Conservation (phyloP, 1,284 basidiomycete genomes). For the Trichosporon faecale region DNA sequence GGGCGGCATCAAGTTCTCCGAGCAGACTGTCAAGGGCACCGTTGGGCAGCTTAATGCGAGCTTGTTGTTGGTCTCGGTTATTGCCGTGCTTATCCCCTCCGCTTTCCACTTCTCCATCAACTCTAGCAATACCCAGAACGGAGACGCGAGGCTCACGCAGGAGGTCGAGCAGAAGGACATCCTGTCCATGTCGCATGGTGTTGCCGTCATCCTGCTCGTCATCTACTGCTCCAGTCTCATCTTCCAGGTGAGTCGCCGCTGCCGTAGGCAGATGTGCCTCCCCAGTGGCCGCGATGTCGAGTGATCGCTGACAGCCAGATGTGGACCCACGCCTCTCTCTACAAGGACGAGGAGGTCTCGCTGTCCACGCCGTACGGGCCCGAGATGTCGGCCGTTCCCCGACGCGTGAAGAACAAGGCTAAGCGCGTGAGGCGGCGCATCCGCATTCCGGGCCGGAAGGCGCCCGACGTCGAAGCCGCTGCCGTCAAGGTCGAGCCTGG, state of each 20-base stretch:
- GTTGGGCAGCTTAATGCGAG: constrained; percentile 55
- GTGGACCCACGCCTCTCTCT: constrained; percentile 74
- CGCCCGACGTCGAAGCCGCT: neutral
- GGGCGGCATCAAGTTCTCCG: constrained; percentile 51
- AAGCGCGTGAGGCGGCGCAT: neutral
- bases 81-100: constrained; percentile 54
- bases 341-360: constrained; percentile 50
- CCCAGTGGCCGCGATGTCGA: too few relatives aligned
- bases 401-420: constrained; percentile 25
- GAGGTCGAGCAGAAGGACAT: constrained; percentile 58
- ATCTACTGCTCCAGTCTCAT: constrained; percentile 67
- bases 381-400: constrained; percentile 32
- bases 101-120: constrained; percentile 55
- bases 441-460: neutral
- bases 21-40: constrained; percentile 51
- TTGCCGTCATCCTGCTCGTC: constrained; percentile 74
- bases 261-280: too few relatives aligned
- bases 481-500: neutral
- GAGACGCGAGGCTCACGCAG: constrained; percentile 17
- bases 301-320: constrained; percentile 58
- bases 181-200: constrained; percentile 71
- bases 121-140: constrained; percentile 30
- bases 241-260: constrained; percentile 61
- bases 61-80: constrained; percentile 55
- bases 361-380: constrained; percentile 43